These are phyloP conservation scores for Chlorella sp. DNA, from an alignment of 139 green algal species.

Conservation along the genomic window DNA sequence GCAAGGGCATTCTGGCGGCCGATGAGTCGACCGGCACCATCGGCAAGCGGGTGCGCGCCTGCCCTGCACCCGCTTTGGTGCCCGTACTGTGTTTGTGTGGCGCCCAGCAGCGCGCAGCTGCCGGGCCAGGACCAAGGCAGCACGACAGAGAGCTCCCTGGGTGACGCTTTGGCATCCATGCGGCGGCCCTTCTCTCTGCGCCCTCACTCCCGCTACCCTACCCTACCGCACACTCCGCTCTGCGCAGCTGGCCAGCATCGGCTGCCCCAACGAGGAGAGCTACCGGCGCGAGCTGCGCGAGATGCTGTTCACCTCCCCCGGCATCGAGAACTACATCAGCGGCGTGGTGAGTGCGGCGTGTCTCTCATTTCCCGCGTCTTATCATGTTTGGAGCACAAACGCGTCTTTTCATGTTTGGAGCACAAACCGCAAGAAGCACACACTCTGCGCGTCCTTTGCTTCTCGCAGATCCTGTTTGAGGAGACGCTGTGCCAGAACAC, in stretches of 20 bases:
- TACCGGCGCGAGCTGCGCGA: constrained; percentile 62
- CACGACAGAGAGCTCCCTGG: no score
- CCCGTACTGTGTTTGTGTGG: background rate
- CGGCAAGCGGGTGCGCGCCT: constrained; percentile 69
- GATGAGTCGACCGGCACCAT: constrained; percentile 80
- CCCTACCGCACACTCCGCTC: no score
- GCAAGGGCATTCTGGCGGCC: constrained; percentile 80
- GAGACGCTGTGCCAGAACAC: constrained; percentile 90
- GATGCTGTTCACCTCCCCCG: constrained; percentile 67
- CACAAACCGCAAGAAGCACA: no score
- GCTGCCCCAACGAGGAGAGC: constrained; percentile 62
- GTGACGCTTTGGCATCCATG: no score
- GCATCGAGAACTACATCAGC: constrained; percentile 73
- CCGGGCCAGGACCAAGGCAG: no score
- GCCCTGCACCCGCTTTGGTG: background rate
- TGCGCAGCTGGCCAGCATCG: constrained; percentile 60
- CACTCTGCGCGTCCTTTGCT: no score
- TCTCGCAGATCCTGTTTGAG: constrained; percentile 95
- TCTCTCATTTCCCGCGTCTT: no score
- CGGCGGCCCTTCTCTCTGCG: no score
- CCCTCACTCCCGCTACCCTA: no score
- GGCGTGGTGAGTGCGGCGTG: constrained; percentile 50
- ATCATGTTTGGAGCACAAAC: no score
- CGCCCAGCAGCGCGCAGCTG: no score
- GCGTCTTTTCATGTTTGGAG: no score